These are phyloP conservation scores for Hygrocybe coccinea DNA, from an alignment of 768 basidiomycete genomes.

Conservation along the genomic window DNA sequence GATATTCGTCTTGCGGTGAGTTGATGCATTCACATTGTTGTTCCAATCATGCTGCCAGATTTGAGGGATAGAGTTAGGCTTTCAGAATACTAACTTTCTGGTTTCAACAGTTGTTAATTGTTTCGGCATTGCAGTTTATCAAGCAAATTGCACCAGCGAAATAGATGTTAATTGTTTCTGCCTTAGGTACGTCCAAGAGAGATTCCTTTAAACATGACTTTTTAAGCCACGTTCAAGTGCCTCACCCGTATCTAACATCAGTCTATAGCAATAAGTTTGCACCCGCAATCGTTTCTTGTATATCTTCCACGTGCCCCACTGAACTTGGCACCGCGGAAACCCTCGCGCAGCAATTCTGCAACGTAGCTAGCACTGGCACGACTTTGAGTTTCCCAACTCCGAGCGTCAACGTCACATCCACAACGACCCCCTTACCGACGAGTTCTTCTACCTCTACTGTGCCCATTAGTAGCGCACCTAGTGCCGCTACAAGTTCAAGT, in stretches of 20 bases:
- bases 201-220: not conserved
- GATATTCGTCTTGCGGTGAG: constrained; percentile 37
- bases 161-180: constrained; percentile 50
- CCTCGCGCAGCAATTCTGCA: constrained; percentile 47
- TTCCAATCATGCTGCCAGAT: not conserved
- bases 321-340: constrained; percentile 38
- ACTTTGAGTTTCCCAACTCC: constrained; percentile 35
- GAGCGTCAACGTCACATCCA: constrained; percentile 8
- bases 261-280: constrained; percentile 32
- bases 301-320: constrained; percentile 32
- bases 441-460: not conserved
- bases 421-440: not conserved
- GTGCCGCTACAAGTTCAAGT: too few species aligned
- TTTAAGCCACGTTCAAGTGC: not conserved
- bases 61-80: not conserved
- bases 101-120: constrained; percentile 40
- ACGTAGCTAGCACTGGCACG: constrained; percentile 32
- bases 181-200: constrained; percentile 25
- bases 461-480: not conserved
- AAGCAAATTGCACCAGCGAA: constrained; percentile 41
- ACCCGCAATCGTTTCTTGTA: constrained; percentile 33
- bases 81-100: not conserved
- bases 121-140: constrained; percentile 34
- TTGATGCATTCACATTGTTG: too few species aligned
- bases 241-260: not conserved